Evolutionary conservation across 441 rosid genomes (phyloP), one percentile per base, ranked within the genome.

Genomic region (Bocquillonia castaneifolia): DNA sequence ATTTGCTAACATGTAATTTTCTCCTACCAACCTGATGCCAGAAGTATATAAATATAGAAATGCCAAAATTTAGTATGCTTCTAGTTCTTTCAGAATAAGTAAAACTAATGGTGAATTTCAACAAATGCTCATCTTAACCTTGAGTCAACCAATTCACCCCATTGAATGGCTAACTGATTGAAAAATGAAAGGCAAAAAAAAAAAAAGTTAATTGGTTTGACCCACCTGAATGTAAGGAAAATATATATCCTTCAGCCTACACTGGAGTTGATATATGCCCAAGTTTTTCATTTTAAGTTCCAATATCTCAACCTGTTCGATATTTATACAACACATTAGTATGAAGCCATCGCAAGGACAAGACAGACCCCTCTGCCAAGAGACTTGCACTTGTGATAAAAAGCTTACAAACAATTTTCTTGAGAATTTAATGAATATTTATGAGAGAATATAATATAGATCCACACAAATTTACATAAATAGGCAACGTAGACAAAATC

Each of bases 201-300:
- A 20, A 13, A 15, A 18, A 10, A 31, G 34, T 3, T 6, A 58
- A 42, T 25, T 37, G 62, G 22, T 52, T 17, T 34, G 56, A 25
- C 70, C 40, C 64, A 88, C 95, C 96, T 89, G 93, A 66, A 91
- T 82, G 67, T 89, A 91, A 12, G 96, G 93, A 68, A 89, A 91
- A 63, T 89, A 91, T 51, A 89, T 87, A 78, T 91, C 97, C 89
- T 91, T 91, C 66, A 91, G 82, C 65, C 68, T 81, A 81, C 93
- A 89, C 47, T 64, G 82, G 65, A 88, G 86, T 68, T 82, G 82
- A 75, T 37, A 45, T 68, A 51, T 34, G 52, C 82, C 79, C 56
- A 79, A 65, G 23, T 67, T 65, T 58, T 70, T 76, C 31, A 69
- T 36, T 68, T 72, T 81, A 13, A 79, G 77, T 67, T 77, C 78